These are phyloP conservation scores for Verticillium nubilum DNA, from an alignment of 2,329 filamentous ascomycete genomes.

Conservation along the genomic window DNA sequence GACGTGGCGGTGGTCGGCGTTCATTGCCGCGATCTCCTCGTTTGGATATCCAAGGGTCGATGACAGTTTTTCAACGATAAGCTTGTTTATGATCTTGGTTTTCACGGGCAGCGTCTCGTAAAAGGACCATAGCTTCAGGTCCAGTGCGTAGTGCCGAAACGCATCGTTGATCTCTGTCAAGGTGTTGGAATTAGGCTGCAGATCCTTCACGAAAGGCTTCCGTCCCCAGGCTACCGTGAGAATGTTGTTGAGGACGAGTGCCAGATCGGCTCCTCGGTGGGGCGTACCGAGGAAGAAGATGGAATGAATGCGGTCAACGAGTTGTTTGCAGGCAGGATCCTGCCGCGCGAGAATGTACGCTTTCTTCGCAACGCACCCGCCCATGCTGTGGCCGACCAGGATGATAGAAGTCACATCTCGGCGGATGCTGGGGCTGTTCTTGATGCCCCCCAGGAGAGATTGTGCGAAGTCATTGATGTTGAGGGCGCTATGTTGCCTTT, in stretches of 20 bases:
- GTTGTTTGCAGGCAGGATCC: not conserved
- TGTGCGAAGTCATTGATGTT: conserved; percentile 27
- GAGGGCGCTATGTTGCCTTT: conserved; percentile 14
- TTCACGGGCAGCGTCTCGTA: conserved; percentile 32
- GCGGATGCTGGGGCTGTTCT: conserved; percentile 19
- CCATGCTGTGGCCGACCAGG: conserved; percentile 40
- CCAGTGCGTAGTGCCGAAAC: conserved; percentile 29
- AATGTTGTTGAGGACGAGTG: conserved; percentile 24
- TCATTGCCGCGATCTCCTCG: conserved; percentile 29
- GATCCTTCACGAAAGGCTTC: conserved; percentile 31
- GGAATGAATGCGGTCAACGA: conserved; percentile 18
- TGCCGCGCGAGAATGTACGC: conserved; percentile 11
- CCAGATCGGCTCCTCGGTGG: conserved; percentile 32
- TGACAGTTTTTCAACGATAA: conserved; percentile 34
- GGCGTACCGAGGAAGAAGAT: conserved; percentile 36
- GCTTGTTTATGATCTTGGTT: conserved; percentile 13
- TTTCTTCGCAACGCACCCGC: conserved; percentile 32
- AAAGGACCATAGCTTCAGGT: conserved; percentile 35
- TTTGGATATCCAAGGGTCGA: conserved; percentile 33
- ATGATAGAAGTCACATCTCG: conserved; percentile 26
- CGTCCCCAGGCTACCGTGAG: conserved; percentile 23
- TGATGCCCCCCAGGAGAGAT: conserved; percentile 20
- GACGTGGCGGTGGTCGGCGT: conserved; percentile 34
- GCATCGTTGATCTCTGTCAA: conserved; percentile 36
- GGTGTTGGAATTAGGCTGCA: conserved; percentile 26